phyloP scores from a whole-genome alignment of 768 basidiomycete genomes.

The Mycena rebaudengoi region DNA sequence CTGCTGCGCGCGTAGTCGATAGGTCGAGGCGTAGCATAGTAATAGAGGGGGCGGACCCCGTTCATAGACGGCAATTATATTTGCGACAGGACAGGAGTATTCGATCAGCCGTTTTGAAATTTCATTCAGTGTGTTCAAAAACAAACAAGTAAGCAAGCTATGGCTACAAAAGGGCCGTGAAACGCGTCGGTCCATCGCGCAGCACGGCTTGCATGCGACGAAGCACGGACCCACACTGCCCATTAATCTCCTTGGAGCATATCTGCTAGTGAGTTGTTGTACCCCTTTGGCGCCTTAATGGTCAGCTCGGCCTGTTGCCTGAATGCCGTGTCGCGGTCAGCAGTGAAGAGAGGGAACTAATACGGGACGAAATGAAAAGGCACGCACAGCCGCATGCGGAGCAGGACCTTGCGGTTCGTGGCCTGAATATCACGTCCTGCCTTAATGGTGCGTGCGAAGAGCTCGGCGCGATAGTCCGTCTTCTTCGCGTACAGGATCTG shows the following conservation, averaged over 20 bases:
- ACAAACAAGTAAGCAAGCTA: no score
- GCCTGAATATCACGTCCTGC: slow-evolving; percentile 75
- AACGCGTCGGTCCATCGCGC: no score
- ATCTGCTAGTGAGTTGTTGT: slow-evolving; percentile 14
- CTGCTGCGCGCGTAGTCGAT: background rate
- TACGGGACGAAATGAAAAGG: background rate
- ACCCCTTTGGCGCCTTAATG: slow-evolving; percentile 68
- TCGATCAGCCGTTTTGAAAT: background rate
- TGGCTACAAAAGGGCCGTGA: no score
- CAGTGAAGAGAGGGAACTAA: background rate
- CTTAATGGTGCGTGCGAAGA: slow-evolving; percentile 81
- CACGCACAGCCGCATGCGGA: slow-evolving; percentile 84
- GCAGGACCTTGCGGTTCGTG: slow-evolving; percentile 78
- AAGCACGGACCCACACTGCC: background rate
- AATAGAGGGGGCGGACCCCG: background rate
- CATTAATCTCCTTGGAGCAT: slow-evolving; percentile 15
- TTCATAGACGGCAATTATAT: background rate
- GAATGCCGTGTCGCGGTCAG: background rate
- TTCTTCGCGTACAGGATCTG: slow-evolving; percentile 85
- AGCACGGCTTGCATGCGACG: no score
- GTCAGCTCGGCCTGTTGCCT: slow-evolving; percentile 86
- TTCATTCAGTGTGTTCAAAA: no score
- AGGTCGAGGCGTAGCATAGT: slow-evolving; percentile 5
- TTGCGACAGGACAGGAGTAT: background rate
- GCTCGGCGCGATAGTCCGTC: slow-evolving; percentile 77